phyloP scores from a whole-genome alignment of 139 green algal species.

The Bryopsis sp. region DNA sequence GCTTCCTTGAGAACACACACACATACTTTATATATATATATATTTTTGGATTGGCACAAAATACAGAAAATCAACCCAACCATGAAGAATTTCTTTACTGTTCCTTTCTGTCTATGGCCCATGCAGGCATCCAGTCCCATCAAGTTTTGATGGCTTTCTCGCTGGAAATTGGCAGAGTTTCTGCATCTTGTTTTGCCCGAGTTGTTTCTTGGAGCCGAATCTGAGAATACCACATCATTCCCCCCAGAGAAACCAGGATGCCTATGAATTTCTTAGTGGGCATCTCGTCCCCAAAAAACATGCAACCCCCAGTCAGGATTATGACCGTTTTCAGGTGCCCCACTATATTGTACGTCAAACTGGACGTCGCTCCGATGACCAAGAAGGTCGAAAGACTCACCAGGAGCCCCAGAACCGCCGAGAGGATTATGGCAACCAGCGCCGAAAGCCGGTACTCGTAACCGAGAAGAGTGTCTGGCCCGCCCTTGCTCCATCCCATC shows the following conservation, averaged over 20 bases:
- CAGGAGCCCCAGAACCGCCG: conserved; percentile 67
- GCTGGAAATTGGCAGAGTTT: no score
- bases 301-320: conserved; percentile 65
- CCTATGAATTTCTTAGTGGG: conserved; percentile 61
- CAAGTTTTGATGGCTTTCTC: no score
- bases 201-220: conserved; percentile 24
- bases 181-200: neutral
- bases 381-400: conserved; percentile 80
- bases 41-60: no score
- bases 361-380: conserved; percentile 46
- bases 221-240: conserved; percentile 70
- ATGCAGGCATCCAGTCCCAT: no score
- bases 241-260: conserved; percentile 60
- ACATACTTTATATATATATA: no score
- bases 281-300: conserved; percentile 80
- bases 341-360: conserved; percentile 80
- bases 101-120: no score
- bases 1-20: no score
- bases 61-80: no score
- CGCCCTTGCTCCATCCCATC: conserved; percentile 36
- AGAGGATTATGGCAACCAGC: conserved; percentile 56
- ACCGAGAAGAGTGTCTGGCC: conserved; percentile 42
- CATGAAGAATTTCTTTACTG: no score
- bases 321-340: conserved; percentile 73
- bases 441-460: conserved; percentile 39